Conservation (phyloP, 1,284 basidiomycete genomes). For the Tilletia setariae region DNA sequence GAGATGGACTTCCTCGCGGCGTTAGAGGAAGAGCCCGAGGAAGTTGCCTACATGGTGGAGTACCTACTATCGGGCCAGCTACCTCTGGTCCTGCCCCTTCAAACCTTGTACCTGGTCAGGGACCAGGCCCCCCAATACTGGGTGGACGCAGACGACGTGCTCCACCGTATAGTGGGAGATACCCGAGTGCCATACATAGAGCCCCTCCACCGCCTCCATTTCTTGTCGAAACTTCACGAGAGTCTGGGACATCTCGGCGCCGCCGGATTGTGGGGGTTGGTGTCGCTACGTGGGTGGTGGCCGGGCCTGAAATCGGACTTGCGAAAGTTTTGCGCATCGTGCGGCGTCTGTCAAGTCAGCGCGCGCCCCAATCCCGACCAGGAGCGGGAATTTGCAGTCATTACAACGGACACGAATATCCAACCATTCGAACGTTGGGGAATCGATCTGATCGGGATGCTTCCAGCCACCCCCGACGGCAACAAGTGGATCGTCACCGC, state of each 20-base stretch:
- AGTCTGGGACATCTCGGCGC: conserved; percentile 4
- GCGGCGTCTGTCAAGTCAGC: conserved; percentile 12
- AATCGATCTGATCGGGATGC: conserved; percentile 12
- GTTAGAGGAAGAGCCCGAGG: background rate
- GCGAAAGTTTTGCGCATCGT: conserved; percentile 4
- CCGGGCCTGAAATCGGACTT: conserved; percentile 10
- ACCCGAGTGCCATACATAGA: conserved; percentile 9
- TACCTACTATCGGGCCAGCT: background rate
- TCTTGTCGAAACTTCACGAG: conserved; percentile 13
- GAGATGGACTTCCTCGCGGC: background rate
- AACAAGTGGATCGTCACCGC: conserved; percentile 17
- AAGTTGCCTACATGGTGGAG: background rate
- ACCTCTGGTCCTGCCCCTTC: background rate
- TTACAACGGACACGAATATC: conserved; percentile 4
- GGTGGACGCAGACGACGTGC: background rate
- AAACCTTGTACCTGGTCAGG: background rate
- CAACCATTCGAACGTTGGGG: conserved; percentile 19
- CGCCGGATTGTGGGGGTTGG: background rate
- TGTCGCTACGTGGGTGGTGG: conserved; percentile 16
- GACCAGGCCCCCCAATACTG: background rate
- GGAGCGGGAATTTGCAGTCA: conserved; percentile 13
- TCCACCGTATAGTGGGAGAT: conserved; percentile 7
- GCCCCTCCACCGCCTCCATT: conserved; percentile 2
- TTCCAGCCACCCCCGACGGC: background rate
- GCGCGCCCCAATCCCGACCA: conserved; percentile 3